Evolutionary conservation across 1,284 basidiomycete species (phyloP).

Genomic region (Cutaneotrichosporon cyanovorans): DNA sequence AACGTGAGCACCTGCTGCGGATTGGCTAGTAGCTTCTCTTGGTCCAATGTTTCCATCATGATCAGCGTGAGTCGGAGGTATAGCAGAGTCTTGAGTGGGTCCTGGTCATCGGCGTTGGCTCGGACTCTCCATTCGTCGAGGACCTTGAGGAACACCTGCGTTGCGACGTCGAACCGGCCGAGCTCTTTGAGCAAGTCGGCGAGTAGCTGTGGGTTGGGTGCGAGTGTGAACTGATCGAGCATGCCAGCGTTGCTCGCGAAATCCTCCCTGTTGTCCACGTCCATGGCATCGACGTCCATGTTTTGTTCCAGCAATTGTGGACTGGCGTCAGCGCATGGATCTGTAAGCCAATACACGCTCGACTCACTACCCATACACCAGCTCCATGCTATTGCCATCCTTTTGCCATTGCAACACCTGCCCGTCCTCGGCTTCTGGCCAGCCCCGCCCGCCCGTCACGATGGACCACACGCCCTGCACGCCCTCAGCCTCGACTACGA

Average conservation of each 20-base stretch:
- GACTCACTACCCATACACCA: slow-evolving; percentile 2
- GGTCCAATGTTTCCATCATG: slow-evolving; percentile 60
- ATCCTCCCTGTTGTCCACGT: slow-evolving; percentile 51
- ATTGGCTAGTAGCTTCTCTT: slow-evolving; percentile 59
- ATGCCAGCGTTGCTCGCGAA: no score
- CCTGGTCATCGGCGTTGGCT: slow-evolving; percentile 40
- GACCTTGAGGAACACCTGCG: slow-evolving; percentile 62
- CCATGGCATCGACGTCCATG: slow-evolving; percentile 47
- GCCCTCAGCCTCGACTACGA: slow-evolving; percentile 54
- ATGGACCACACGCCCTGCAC: slow-evolving; percentile 57
- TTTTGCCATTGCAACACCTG: slow-evolving; percentile 25
- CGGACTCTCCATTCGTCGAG: slow-evolving; percentile 60
- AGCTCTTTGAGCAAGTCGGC: slow-evolving; percentile 58
- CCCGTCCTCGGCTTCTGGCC: slow-evolving; percentile 19
- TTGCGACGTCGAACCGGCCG: slow-evolving; percentile 60
- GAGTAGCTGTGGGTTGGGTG: slow-evolving; percentile 63
- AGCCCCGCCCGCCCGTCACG: slow-evolving; percentile 51
- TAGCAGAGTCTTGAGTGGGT: slow-evolving; percentile 49
- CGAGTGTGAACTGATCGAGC: slow-evolving; percentile 58
- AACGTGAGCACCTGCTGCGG: slow-evolving; percentile 68
- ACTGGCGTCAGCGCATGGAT: background rate
- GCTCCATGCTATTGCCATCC: slow-evolving; percentile 9
- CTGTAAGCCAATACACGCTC: no score
- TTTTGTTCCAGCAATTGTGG: background rate
- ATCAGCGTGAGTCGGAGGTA: slow-evolving; percentile 69